Base-by-base conservation (phyloP, 805 yeast genomes). In the Nakazawaea wyomingensis region DNA sequence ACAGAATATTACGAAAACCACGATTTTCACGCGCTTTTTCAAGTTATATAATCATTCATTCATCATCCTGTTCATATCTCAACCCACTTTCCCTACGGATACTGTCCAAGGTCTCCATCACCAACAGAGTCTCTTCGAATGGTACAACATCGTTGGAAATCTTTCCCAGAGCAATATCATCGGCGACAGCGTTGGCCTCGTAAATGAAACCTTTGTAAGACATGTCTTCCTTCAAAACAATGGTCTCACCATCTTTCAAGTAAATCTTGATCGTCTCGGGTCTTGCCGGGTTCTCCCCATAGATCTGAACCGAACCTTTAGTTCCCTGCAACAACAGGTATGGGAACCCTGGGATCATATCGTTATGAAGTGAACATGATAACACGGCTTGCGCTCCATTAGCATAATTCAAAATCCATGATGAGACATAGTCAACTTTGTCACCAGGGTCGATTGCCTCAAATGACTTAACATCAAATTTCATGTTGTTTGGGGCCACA, bases 101-200 rank as follows among this genome's bases (percentile, higher is more conserved):
- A 42, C 55, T 49, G 52, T 78, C 82, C 71, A 76, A 61, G n/a
- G 66, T 54, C 17, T 55, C 61, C 73, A 74, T 68, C 31, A 76
- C 69, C 38, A 66, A 53, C 30, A 71, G 49, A 26, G 75, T 65
- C 57, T 78, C 82, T 4, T 54, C 65, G 54, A 62, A 64, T 2
- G 80, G 70, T 3, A 54, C 36, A 16, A 14, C 16, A 16, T 50
- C 56, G 46, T 67, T 65, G 48, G 67, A 64, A 13, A 54, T 50
- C 42, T 57, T 61, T 10, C 76, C 76, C 13, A 55, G 59, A 5
- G 53, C 42, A 32, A 78, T 59, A 42, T 69, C 74, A 37, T 64
- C 56, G 3, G 77, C 81, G 24, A 68, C 69, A 4, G 74, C 78
- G 50, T 75, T 71, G 1, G 81, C 81, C 57, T 78, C 82, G 55